phyloP scores from a whole-genome alignment of 495 filamentous ascomycete genomes.

The Neurospora sp. region DNA sequence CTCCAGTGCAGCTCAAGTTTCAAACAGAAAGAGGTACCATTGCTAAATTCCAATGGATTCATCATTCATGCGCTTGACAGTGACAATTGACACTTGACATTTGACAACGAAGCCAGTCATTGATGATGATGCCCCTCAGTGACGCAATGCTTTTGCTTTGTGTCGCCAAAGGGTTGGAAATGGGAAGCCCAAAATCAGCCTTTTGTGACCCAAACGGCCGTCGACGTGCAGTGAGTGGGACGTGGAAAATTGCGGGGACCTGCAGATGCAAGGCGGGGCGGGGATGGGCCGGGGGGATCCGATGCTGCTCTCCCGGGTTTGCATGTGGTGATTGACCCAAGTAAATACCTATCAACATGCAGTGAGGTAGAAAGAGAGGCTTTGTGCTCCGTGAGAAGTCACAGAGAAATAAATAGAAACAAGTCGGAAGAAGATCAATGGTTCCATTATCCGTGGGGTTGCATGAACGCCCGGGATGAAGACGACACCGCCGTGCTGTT shows the following conservation, averaged over 20 bases:
- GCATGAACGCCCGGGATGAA: not conserved
- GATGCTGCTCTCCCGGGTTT: not conserved
- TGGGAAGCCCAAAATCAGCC: not conserved
- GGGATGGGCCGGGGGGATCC: not conserved
- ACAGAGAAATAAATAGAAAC: not conserved
- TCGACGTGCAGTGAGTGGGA: not conserved
- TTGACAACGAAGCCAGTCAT: not conserved
- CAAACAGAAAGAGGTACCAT: not conserved
- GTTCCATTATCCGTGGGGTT: not conserved
- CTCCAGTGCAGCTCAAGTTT: not conserved
- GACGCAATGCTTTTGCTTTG: not conserved
- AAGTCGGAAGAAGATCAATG: not conserved
- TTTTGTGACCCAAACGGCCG: not conserved
- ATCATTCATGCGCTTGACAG: not conserved
- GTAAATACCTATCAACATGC: not conserved
- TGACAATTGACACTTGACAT: not conserved
- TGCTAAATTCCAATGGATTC: not conserved
- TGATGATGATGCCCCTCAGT: not conserved
- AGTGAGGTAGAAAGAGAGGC: too few relatives aligned
- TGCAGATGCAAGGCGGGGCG: not conserved
- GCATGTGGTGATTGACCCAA: not conserved
- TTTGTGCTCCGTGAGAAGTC: not conserved
- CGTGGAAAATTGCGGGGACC: not conserved
- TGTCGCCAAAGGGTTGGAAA: not conserved
- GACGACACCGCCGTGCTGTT: not conserved